These are phyloP conservation scores for Quercus mongolica DNA, from an alignment of 306 rosid species.

Conservation along the genomic window DNA sequence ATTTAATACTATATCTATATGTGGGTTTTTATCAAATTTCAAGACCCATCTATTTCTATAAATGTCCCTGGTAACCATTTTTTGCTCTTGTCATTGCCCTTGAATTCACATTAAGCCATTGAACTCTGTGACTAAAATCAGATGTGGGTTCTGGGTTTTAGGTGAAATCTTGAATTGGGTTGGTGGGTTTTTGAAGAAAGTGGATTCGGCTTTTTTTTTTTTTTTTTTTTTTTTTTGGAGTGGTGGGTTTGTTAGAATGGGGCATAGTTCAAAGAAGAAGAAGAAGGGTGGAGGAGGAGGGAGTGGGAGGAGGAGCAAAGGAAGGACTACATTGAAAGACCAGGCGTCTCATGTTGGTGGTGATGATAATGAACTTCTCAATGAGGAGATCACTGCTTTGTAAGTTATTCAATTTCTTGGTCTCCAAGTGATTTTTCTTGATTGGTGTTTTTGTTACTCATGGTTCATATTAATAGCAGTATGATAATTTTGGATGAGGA, in stretches of 20 bases:
- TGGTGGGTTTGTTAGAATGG: slow-evolving; percentile 35
- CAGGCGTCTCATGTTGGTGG: slow-evolving; percentile 29
- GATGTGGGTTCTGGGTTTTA: neutral
- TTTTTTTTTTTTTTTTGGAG: neutral
- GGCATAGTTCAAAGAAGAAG: slow-evolving; percentile 79
- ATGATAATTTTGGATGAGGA: neutral
- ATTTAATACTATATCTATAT: neutral
- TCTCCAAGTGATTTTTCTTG: neutral
- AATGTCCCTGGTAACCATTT: neutral
- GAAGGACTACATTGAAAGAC: slow-evolving; percentile 67
- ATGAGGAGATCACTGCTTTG: slow-evolving; percentile 93
- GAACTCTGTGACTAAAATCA: neutral
- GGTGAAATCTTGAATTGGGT: neutral
- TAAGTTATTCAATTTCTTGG: slow-evolving; percentile 24
- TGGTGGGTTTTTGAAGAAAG: slow-evolving; percentile 7
- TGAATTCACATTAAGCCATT: neutral
- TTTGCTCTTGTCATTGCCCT: neutral
- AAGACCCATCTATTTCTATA: neutral
- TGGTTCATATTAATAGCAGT: neutral
- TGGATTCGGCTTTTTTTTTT: neutral
- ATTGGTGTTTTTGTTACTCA: neutral
- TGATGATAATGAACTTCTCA: slow-evolving; percentile 58
- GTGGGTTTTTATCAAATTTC: neutral
- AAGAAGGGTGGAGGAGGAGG: slow-evolving; percentile 60
- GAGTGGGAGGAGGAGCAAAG: slow-evolving; percentile 56